Conservation (phyloP, 2,329 filamentous ascomycete genomes). For the Arthrobotrys sinensis region DNA sequence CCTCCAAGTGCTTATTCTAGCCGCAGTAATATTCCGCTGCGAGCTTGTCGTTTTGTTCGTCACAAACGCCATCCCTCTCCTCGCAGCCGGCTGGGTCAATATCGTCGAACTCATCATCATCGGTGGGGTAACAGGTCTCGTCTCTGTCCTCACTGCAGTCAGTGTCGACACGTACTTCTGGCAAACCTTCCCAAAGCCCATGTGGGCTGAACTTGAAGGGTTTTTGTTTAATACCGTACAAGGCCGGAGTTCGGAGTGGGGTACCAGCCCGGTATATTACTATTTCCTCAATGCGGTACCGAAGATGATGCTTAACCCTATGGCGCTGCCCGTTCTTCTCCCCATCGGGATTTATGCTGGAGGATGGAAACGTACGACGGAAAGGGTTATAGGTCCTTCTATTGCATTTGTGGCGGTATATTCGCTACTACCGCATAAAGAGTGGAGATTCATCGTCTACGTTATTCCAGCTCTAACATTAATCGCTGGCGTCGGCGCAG, state of each 20-base stretch:
- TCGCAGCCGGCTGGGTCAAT: slow-evolving; percentile 73
- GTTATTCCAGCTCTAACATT: slow-evolving; percentile 84
- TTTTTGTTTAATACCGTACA: slow-evolving; percentile 93
- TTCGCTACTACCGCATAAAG: slow-evolving; percentile 93
- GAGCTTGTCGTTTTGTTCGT: slow-evolving; percentile 87
- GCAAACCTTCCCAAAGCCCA: slow-evolving; percentile 74
- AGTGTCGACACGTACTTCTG: slow-evolving; percentile 93
- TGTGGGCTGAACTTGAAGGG: slow-evolving; percentile 91
- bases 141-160: slow-evolving; percentile 79
- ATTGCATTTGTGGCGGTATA: slow-evolving; percentile 83
- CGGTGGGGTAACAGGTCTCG: slow-evolving; percentile 76
- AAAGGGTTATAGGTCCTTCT: slow-evolving; percentile 76
- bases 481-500: slow-evolving; percentile 80
- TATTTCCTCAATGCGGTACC: slow-evolving; percentile 88
- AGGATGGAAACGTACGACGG: slow-evolving; percentile 67
- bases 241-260: slow-evolving; percentile 88
- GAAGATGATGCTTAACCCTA: slow-evolving; percentile 85
- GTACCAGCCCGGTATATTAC: slow-evolving; percentile 85
- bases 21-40: slow-evolving; percentile 88
- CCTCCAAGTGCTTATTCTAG: slow-evolving; percentile 77
- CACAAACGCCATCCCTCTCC: slow-evolving; percentile 77
- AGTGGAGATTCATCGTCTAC: slow-evolving; percentile 95
- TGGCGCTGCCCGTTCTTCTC: slow-evolving; percentile 73
- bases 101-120: slow-evolving; percentile 76
- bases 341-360: slow-evolving; percentile 70